Base-by-base conservation (phyloP, 345 rosid species). In the Cardamine occulta region DNA sequence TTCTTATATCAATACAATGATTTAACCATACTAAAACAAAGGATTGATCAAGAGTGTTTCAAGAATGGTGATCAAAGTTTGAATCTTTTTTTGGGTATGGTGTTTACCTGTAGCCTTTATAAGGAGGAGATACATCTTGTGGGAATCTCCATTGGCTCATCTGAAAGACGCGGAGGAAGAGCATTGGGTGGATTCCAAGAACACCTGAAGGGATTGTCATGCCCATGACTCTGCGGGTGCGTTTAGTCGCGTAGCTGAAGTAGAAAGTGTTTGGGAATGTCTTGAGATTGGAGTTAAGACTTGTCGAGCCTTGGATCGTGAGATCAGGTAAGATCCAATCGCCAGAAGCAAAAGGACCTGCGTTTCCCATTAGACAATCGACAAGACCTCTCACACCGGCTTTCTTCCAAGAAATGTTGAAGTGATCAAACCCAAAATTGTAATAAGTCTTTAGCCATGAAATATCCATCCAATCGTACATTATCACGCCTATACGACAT, bases 311-410 rank as follows among this genome's bases (percentile, higher is more conserved):
- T 81, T 96, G 97, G 62, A 96, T 87, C 0, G 99, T 90, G 32
- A 96, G 94, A 76, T 96, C 99, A 1, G 99, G 97, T 45, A 96
- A 93, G 67, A 96, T 89, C 99, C 99, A 96, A 77, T 96, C 99
- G 9, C 87, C 93, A 0, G 95, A 78, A 51, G 91, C 88, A 45
- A 93, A 88, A 31, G 99, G 99, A 47, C 99, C 98, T 5, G 88
- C 63, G 79, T 88, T 90, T 55, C 99, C 98, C 74, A 93, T 39
- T 0, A 96, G 88, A 71, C 88, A 87, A 77, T 91, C 88, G 26
- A 86, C 68, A 0, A 96, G 88, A 75, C 98, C 97, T 80, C 82
- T 66, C 58, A 93, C 39, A 4, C 99, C 96, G 0, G 78, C 42
- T 81, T 91, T 87, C 86, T 66, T 93, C 96, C 98, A 85, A 0